These are phyloP conservation scores for Candida peoriensis DNA, from an alignment of 805 yeast species.

Conservation along the genomic window DNA sequence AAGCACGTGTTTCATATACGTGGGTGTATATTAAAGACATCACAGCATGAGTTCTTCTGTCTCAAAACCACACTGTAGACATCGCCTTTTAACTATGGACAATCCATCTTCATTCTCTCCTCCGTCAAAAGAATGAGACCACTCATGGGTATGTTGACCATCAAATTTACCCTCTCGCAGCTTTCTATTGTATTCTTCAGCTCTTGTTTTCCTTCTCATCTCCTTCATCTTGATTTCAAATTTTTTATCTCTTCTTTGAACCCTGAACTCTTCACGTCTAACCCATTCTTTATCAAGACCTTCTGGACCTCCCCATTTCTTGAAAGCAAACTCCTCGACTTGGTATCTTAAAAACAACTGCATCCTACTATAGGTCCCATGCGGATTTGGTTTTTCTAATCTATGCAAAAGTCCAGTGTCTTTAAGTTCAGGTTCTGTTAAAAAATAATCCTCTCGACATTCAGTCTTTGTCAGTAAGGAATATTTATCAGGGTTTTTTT, in stretches of 20 bases:
- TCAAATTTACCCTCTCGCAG: slow-evolving; percentile 55
- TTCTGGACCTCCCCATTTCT: slow-evolving; percentile 92
- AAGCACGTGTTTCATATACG: too few species aligned
- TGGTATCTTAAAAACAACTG: slow-evolving; percentile 85
- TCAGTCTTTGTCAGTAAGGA: slow-evolving; percentile 92
- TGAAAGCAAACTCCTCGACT: slow-evolving; percentile 88
- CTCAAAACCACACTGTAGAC: slow-evolving; percentile 79
- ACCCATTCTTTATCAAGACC: slow-evolving; percentile 92
- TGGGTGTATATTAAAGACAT: too few species aligned
- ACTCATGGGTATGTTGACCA: slow-evolving; percentile 67
- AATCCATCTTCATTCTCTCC: slow-evolving; percentile 38
- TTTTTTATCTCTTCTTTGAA: slow-evolving; percentile 70
- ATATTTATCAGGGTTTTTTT: slow-evolving; percentile 77
- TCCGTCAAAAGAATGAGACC: slow-evolving; percentile 53
- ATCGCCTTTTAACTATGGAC: slow-evolving; percentile 49
- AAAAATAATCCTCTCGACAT: slow-evolving; percentile 83
- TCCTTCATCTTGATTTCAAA: slow-evolving; percentile 75
- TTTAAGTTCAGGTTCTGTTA: slow-evolving; percentile 88
- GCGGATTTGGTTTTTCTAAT: slow-evolving; percentile 90
- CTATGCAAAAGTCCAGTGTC: slow-evolving; percentile 67
- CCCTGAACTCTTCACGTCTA: slow-evolving; percentile 65
- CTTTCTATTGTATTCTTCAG: slow-evolving; percentile 79
- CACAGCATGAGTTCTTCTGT: slow-evolving; percentile 71
- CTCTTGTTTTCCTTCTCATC: slow-evolving; percentile 88
- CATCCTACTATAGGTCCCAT: slow-evolving; percentile 85